Conservation (phyloP, 2,329 filamentous ascomycete genomes). For the Akanthomyces lecanii region DNA sequence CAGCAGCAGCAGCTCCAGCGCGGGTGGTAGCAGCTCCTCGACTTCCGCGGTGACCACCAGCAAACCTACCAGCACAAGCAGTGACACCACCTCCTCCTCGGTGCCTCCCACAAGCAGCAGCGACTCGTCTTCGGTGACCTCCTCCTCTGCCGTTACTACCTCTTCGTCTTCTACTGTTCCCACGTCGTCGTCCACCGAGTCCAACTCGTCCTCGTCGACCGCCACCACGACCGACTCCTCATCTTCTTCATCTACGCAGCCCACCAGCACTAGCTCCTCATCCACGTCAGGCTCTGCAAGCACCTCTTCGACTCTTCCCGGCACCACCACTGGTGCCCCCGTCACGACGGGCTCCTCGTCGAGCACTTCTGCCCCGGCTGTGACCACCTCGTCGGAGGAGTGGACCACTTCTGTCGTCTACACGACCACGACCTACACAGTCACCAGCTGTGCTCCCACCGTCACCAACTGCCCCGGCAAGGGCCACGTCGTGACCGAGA, state of each 20-base stretch:
- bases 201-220: not conserved
- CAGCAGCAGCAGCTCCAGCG: not conserved
- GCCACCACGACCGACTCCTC: not conserved
- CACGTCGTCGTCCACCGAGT: not conserved
- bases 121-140: not conserved
- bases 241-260: not conserved
- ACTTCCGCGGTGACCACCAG: not conserved
- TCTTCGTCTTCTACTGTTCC: not conserved
- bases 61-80: not conserved
- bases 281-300: not conserved
- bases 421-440: slow-evolving; percentile 27
- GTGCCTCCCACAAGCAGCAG: not conserved
- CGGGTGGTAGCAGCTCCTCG: not conserved
- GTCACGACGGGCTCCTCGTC: not conserved
- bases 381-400: not conserved
- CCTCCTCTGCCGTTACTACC: not conserved
- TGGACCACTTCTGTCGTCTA: slow-evolving; percentile 29
- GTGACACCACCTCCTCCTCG: not conserved
- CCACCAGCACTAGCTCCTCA: not conserved
- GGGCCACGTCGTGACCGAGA: slow-evolving; percentile 12
- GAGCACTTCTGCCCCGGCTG: not conserved
- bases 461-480: slow-evolving; percentile 28
- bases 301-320: not conserved
- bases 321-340: not conserved
- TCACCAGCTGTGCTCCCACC: slow-evolving; percentile 29